Conservation (phyloP, 169 alveolate genomes). For the Besnoitia besnoiti region DNA sequence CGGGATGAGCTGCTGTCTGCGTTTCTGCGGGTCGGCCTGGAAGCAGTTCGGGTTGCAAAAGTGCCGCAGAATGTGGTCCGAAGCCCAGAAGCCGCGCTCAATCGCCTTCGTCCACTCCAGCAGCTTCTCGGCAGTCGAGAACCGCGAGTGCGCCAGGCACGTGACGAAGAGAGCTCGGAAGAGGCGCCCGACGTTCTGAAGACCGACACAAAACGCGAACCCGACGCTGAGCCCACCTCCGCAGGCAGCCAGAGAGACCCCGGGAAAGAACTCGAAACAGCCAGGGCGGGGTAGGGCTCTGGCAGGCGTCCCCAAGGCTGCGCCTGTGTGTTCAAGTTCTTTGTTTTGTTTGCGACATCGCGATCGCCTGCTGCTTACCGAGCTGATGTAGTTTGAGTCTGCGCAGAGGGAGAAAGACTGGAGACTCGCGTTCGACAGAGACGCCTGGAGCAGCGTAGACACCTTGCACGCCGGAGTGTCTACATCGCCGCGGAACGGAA, state of each 20-base stretch:
- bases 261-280: too few relatives aligned
- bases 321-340: neutral
- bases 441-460: conserved; percentile 66
- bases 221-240: too few relatives aligned
- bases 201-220: neutral
- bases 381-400: conserved; percentile 63
- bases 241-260: too few relatives aligned
- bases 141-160: conserved; percentile 57
- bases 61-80: conserved; percentile 68
- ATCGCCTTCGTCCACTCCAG: conserved; percentile 68
- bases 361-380: neutral
- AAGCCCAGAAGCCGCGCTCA: conserved; percentile 47
- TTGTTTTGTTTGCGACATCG: neutral
- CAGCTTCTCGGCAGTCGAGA: conserved; percentile 63
- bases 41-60: conserved; percentile 62
- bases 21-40: conserved; percentile 41
- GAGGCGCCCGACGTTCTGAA: conserved; percentile 67
- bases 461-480: conserved; percentile 65
- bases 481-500: neutral
- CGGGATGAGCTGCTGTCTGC: neutral
- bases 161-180: conserved; percentile 62
- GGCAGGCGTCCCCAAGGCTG: too few relatives aligned
- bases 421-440: conserved; percentile 50
- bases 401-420: conserved; percentile 50
- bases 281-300: too few relatives aligned